A percentile compares a stretch with the other conserved stretches of the same genome.
phyloP scores from a whole-genome alignment of 148 eudicot genomes.

The Camellia granthamiana region DNA sequence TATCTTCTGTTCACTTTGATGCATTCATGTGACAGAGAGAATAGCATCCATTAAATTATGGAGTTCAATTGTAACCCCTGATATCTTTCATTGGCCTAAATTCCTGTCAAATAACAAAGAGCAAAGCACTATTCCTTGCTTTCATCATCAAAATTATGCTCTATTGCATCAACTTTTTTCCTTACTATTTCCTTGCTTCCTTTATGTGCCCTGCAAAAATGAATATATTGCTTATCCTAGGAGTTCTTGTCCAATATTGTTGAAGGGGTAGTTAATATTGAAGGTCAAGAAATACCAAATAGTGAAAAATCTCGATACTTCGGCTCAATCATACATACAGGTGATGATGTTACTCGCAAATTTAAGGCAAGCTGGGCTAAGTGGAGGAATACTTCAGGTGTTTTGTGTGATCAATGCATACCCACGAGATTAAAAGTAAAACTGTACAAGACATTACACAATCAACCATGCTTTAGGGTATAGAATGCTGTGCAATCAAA shows the following conservation, averaged over 20 bases:
- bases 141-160: neutral
- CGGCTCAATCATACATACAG: neutral
- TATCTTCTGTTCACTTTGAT: neutral
- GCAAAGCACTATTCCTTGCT: neutral
- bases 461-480: no score
- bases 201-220: neutral
- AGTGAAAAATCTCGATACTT: neutral
- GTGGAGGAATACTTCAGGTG: neutral
- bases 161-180: neutral
- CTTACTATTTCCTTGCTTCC: neutral
- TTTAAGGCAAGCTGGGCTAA: neutral
- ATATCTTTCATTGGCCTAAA: neutral
- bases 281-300: neutral
- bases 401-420: neutral
- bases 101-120: neutral
- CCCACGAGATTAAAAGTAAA: neutral
- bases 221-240: neutral
- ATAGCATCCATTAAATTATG: neutral
- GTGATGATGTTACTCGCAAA: neutral
- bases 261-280: no score
- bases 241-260: neutral
- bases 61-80: neutral
- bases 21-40: conserved; percentile 2
- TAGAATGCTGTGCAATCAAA: no score
- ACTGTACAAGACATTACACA: neutral